Base-by-base conservation (phyloP, 805 yeast genomes). In the Pichia cephalocereana region DNA sequence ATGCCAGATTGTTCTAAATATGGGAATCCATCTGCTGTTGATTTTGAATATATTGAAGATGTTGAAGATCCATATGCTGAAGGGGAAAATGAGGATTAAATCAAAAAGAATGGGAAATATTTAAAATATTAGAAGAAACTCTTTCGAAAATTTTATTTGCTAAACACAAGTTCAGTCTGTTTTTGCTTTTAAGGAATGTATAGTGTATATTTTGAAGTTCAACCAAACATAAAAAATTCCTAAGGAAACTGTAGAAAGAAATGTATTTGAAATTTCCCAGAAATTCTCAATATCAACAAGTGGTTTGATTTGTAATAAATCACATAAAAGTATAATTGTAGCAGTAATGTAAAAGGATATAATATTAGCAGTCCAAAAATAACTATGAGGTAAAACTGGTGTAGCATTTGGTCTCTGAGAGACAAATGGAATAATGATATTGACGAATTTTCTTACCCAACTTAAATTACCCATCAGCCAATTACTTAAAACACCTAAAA, bases 211-310 rank as follows among this genome's bases (percentile, higher is more conserved):
- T 51, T 75, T 82, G 65, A 74, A 80, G 57, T 83, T 71, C 37
- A 76, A 74, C 96, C 96, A 93, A n/a, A 88, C 52, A 81, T 89
- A 90, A 57, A 86, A 86, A 42, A 84, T 58, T 0, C 67, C 61
- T 57, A 90, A 91, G 50, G 89, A 86, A 0, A 76, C 83, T 60
- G 87, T 89, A 0, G 93, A 83, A 4, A 89, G 58, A 0, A 82
- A 58, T 40, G 83, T 79, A 59, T 93, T 93, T 4, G 79, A 75
- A 26, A 91, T 72, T 0, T 86, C 86, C 90, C 93, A 87, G 6
- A 93, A 55, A 63, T 93, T 97, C 2, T 97, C 96, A 53, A 79
- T 83, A 38, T 65, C 61, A 1, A 62, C 52, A 1, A 91, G 87
- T 2, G 95, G 81, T 1, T 52, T 56, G 10, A 73, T 49, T 23